phyloP scores from a whole-genome alignment of 2,329 filamentous ascomycete genomes.

The Massarina eburnea region DNA sequence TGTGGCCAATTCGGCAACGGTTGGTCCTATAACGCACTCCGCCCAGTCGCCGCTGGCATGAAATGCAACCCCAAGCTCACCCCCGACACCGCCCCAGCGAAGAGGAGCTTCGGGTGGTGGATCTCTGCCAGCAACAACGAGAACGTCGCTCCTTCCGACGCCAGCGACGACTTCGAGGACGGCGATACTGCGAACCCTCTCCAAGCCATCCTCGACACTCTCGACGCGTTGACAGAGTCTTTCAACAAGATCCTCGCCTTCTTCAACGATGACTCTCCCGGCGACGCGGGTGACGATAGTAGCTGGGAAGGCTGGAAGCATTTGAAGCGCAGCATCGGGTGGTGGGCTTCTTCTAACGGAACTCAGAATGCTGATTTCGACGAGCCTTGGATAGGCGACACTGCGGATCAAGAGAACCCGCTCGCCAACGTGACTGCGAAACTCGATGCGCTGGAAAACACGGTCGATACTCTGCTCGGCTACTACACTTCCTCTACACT shows the following conservation, averaged over 20 bases:
- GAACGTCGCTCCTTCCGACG: background rate
- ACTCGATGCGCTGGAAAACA: background rate
- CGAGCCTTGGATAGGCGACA: background rate
- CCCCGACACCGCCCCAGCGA: background rate
- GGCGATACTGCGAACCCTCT: background rate
- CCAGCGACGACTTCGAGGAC: background rate
- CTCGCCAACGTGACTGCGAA: slow-evolving; percentile 2
- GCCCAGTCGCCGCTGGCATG: slow-evolving; percentile 40
- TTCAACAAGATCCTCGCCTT: background rate
- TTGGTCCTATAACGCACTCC: slow-evolving; percentile 35
- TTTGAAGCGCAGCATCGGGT: background rate
- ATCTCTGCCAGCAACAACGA: background rate
- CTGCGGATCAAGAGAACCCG: background rate
- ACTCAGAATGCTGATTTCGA: background rate
- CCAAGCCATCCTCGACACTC: background rate
- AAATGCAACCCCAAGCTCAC: slow-evolving; percentile 35
- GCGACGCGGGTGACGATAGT: background rate
- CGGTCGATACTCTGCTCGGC: background rate
- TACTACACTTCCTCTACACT: background rate
- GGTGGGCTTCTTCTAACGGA: background rate
- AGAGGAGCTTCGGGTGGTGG: slow-evolving; percentile 1
- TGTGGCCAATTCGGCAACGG: slow-evolving; percentile 27
- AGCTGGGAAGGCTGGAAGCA: background rate
- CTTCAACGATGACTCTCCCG: background rate
- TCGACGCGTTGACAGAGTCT: background rate